Evolutionary conservation across 768 basidiomycete genomes (phyloP), one percentile per base, ranked within the genome.

Genomic region (Tylopilus subfusipes): DNA sequence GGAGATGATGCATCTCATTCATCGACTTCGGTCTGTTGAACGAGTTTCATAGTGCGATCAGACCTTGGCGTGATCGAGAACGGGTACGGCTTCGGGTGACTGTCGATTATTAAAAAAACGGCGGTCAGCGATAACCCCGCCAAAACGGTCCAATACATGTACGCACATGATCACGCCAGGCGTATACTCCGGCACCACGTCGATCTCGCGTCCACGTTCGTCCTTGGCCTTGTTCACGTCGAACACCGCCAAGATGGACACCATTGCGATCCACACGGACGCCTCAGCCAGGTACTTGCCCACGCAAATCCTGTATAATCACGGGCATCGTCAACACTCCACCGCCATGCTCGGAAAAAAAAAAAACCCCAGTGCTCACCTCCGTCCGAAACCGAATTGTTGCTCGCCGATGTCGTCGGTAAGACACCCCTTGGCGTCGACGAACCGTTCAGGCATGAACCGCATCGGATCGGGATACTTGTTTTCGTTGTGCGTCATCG

Each of bases 201-300:
- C 63, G n/a, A 72, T 61, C 25, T 66, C 65, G 3, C 59, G 53
- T 3, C 75, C 76, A 0, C 64, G 40, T 14, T 55, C 58, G 36
- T 75, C 71, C 21, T 65, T 58, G 2, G 69, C 68, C 49, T 74
- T 72, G 25, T 49, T 55, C 13, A 70, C 50, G 19, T 63, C 30
- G 52, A 75, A 68, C 5, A 64, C 58, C 0, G 63, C 50, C 48
- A 73, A 48, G 11, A 66, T 48, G 38, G 62, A 65, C 18, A 61
- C 65, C 47, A 65, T 68, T 6, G 61, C 61, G 18, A 67, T 62
- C 61, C 65, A 64, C 7, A 66, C 59, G 51, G 61, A 62, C 0
- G 63, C 54, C 29, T 69, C 63, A 0, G 67, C 66, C 9, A 69
- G 62, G n/a, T 65, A 60, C 33, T 62, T 61, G 6, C 63, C 63